Percentiles rank a stretch among this genome's conserved stretches.
Evolutionary conservation across 78 protist genomes (phyloP).

Genomic region (Protostelium mycophagum): DNA sequence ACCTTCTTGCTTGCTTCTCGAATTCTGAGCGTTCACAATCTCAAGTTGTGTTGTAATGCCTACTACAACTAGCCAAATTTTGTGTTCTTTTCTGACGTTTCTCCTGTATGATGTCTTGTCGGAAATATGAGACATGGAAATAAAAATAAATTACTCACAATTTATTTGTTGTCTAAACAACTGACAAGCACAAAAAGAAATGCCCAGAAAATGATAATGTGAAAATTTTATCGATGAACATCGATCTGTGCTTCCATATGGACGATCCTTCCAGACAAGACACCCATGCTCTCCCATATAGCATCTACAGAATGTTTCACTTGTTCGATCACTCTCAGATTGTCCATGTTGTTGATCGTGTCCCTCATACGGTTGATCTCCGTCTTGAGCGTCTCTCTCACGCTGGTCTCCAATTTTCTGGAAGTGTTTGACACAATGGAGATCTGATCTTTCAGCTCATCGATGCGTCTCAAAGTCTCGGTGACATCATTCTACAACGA

Average conservation of each 20-base stretch:
- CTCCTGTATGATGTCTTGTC: too few species aligned
- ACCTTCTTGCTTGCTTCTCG: too few species aligned
- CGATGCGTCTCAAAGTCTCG: background rate
- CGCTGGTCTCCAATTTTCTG: background rate
- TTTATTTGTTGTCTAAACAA: too few species aligned
- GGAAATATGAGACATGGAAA: too few species aligned
- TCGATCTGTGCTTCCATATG: background rate
- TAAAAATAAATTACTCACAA: too few species aligned
- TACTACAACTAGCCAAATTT: too few species aligned
- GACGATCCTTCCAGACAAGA: background rate
- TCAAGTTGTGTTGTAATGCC: too few species aligned
- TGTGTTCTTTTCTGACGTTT: too few species aligned
- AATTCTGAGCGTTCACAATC: too few species aligned
- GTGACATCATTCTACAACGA: background rate
- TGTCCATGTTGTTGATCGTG: background rate
- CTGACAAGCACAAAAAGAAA: too few species aligned
- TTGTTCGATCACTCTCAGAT: background rate
- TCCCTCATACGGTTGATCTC: background rate
- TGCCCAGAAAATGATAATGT: too few species aligned
- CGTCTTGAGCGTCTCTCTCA: background rate
- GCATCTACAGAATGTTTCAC: background rate
- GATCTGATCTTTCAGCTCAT: background rate
- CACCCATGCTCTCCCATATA: background rate
- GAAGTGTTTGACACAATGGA: background rate
- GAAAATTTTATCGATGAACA: background rate